These are phyloP conservation scores for Thelephora ganbajun DNA, from an alignment of 768 basidiomycete species.

Conservation along the genomic window DNA sequence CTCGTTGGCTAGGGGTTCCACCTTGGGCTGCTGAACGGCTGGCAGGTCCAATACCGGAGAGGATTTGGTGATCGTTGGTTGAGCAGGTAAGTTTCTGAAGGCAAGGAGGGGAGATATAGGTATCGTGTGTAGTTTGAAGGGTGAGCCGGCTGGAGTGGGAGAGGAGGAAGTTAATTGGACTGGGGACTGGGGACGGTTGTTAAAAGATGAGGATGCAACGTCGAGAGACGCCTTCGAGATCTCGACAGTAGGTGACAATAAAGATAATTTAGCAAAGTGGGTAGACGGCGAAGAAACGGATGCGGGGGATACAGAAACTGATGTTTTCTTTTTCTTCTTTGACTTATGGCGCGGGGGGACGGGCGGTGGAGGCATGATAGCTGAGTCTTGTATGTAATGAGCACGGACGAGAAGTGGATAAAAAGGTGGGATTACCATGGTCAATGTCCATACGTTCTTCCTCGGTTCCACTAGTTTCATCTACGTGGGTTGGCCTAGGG, in stretches of 20 bases:
- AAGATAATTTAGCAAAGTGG: constrained; percentile 38
- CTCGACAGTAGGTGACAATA: constrained; percentile 21
- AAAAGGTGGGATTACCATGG: constrained; percentile 2
- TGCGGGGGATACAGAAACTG: constrained; percentile 1
- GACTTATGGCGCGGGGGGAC: constrained; percentile 27
- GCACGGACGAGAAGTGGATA: background rate
- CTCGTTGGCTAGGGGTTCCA: no score
- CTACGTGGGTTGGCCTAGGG: background rate
- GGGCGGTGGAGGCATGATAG: constrained; percentile 37
- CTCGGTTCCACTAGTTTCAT: background rate
- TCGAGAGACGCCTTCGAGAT: background rate
- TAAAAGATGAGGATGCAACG: no score
- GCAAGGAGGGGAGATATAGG: no score
- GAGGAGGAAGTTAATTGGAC: no score
- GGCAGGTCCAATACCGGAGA: no score
- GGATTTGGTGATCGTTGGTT: no score
- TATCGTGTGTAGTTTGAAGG: no score
- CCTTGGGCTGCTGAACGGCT: no score
- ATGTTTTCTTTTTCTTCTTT: constrained; percentile 6
- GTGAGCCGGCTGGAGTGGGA: no score
- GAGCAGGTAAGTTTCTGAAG: no score
- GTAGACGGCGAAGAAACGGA: constrained; percentile 26
- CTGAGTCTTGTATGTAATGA: constrained; percentile 16
- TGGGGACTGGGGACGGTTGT: no score
- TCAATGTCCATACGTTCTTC: constrained; percentile 9